Conservation (phyloP, 2,329 filamentous ascomycete genomes). For the Trichoderma sp. region DNA sequence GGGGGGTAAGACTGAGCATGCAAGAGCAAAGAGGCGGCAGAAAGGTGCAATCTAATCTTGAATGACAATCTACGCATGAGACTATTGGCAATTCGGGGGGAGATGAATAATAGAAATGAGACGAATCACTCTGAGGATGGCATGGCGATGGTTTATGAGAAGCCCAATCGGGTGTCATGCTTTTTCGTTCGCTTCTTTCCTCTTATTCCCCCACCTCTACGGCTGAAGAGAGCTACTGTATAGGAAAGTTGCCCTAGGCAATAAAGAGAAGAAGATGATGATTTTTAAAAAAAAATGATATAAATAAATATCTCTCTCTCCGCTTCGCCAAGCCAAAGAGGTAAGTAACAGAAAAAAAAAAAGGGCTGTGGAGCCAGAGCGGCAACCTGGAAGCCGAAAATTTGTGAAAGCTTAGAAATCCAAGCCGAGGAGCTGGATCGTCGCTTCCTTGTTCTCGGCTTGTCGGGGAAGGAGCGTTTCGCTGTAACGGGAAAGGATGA, state of each 20-base stretch:
- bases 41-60: neutral
- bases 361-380: neutral
- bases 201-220: neutral
- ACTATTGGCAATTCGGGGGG: neutral
- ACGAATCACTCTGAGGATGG: neutral
- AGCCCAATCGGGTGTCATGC: neutral
- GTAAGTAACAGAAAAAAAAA: neutral
- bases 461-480: neutral
- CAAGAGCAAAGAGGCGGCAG: neutral
- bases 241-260: neutral
- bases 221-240: neutral
- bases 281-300: neutral
- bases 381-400: neutral
- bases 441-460: constrained; percentile 11
- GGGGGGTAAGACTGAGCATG: neutral
- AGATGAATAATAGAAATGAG: neutral
- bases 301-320: neutral
- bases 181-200: neutral
- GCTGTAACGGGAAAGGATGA: neutral
- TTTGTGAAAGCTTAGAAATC: constrained; percentile 19
- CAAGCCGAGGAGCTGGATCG: constrained; percentile 5
- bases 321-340: constrained; percentile 4
- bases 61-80: neutral
- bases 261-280: neutral
- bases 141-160: neutral